Base-by-base conservation (phyloP, 495 filamentous ascomycete species). In the Penicillium lagena region DNA sequence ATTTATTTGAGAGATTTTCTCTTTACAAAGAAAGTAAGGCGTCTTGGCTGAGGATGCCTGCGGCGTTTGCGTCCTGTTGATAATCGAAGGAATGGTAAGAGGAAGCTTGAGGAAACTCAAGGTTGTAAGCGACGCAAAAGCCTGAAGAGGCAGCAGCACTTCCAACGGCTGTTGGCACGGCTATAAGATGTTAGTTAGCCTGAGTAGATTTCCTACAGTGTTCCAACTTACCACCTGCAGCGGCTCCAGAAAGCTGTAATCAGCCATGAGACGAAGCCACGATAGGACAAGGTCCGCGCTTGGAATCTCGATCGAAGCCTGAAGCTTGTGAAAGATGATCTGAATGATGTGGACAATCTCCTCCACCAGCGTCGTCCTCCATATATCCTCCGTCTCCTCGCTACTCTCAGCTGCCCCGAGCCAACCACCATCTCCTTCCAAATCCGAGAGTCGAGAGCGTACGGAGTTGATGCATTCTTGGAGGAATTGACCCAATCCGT, bases 261-360 rank as follows among this genome's bases (percentile, higher is more conserved):
- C 70, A 22, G 60, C 58, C 74, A 90, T 80, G 22, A 95, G 60
- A 7, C 72, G 61, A 42, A 90, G 87, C 90, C 90, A 96, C 42
- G 76, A 66, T 7, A 85, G 60, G 7, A 94, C 54, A 11, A 81
- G 62, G 10, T 71, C 66, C 2, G 78, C 69, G 12, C 78, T 74
- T n/a, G 82, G 76, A 13, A 80, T 59, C 32, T 70, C 70, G 4
- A 64, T 54, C 5, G 70, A 71, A 6, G 73, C 60, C 35, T 86
- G 82, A 37, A 91, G 56, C 17, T 84, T 70, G 35, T 86, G 72
- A 46, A 94, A 88, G 35, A 89, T 59, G 9, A 89, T 66, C 30
- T 89, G 79, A 69, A 94, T 67, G 33, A 83, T 75, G 55, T 90
- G 84, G 31, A 83, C 67, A 13, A 83, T 73, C 56, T 90, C 86